Evolutionary conservation across 2,329 filamentous ascomycete genomes (phyloP), one percentile per base, ranked within the genome.

Genomic region (Nemania abortiva): DNA sequence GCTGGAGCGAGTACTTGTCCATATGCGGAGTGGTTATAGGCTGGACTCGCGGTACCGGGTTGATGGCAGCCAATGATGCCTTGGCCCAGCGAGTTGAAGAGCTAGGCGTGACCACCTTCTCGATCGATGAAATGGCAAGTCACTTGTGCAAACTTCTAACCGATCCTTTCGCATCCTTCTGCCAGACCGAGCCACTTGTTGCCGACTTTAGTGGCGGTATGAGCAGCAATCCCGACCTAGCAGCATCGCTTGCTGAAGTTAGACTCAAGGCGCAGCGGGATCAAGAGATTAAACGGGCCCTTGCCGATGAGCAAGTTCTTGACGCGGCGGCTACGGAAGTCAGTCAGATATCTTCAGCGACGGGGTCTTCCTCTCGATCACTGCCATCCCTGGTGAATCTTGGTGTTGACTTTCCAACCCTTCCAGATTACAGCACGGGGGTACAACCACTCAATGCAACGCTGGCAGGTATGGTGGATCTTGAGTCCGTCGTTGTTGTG

Each of bases 31-130:
- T 78, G 2, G 73, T 81, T 10, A 84, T 84, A 56, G 83, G 83
- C 10, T 84, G 83, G 82, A 84, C 82, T 6, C 75, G 82, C 42
- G 81, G 81, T 2, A 84, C 83, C 0, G 78, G 79, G 1, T 71
- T 84, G 3, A 85, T 84, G 83, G 75, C 70, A 1, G 78, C 71
- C 42, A 84, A 84, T 69, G 79, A 84, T 61, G 74, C 79, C 1
- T 63, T 84, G 6, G 80, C 82, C 1, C 76, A 79, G 42, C 80
- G 74, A 3, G 76, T 83, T 18, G 79, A 82, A 63, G 74, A 76
- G n/a, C 66, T 75, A 1, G 81, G 79, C 5, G 73, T 82, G 73
- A 24, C 3, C 2, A 53, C 49, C 2, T 53, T 53, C 11, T 29
- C 49, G 11, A 10, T 15, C 13, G 11, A 11, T 68, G 15, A 77